Percentiles rank a stretch among this genome's conserved stretches.
Evolutionary conservation across 345 rosid genomes (phyloP).

Genomic region (Cardamine occulta): DNA sequence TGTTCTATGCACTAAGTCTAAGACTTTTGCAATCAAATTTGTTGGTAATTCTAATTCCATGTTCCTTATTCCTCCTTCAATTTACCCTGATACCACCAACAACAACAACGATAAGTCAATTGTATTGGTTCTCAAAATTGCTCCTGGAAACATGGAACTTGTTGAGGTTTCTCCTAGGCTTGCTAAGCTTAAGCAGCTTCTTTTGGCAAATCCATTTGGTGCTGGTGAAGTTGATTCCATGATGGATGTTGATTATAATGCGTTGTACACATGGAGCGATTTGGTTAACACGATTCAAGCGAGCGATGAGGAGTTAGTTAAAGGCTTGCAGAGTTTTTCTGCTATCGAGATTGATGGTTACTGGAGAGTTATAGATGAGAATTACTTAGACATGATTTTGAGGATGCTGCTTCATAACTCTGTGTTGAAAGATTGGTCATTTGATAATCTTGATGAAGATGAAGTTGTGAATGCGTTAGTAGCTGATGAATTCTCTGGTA

Average conservation of each 20-base stretch:
- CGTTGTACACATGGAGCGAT: conserved; percentile 69
- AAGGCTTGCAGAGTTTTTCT: conserved; percentile 61
- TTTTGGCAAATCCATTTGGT: conserved; percentile 57
- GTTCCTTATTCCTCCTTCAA: conserved; percentile 71
- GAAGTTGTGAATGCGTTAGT: conserved; percentile 59
- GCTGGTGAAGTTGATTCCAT: conserved; percentile 48
- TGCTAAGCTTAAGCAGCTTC: conserved; percentile 72
- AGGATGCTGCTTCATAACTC: conserved; percentile 69
- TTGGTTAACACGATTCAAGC: conserved; percentile 78
- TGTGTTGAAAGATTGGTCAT: conserved; percentile 71
- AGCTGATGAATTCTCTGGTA: conserved; percentile 68
- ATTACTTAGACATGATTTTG: conserved; percentile 66
- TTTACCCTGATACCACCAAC: conserved; percentile 33
- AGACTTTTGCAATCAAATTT: conserved; percentile 79
- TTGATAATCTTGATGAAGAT: conserved; percentile 61
- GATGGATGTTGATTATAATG: conserved; percentile 46
- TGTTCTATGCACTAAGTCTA: conserved; percentile 84
- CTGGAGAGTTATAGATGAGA: conserved; percentile 83
- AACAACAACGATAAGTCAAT: conserved; percentile 22
- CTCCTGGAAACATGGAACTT: conserved; percentile 80
- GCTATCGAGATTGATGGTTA: conserved; percentile 84
- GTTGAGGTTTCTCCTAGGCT: conserved; percentile 87
- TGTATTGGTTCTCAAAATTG: conserved; percentile 62
- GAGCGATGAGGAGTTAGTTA: conserved; percentile 70
- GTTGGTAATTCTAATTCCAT: conserved; percentile 86